phyloP scores from a whole-genome alignment of 768 basidiomycete genomes.

The Leccinum incarnatum region DNA sequence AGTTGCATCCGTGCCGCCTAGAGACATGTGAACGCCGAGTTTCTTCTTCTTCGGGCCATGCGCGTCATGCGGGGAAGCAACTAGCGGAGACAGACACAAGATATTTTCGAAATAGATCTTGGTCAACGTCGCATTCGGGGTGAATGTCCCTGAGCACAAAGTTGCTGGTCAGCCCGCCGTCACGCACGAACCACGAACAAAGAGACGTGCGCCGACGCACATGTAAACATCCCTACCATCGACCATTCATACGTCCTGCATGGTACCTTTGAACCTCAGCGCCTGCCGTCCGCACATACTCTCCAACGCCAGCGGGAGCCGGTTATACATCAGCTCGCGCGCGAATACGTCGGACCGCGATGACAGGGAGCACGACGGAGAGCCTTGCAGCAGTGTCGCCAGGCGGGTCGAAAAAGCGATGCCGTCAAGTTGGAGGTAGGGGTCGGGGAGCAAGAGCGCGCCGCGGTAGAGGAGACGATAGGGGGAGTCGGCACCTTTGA shows the following conservation, averaged over 20 bases:
- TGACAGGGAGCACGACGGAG: neutral
- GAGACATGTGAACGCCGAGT: conserved; percentile 60
- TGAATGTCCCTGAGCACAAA: conserved; percentile 58
- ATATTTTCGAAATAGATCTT: conserved; percentile 69
- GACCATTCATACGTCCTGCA: conserved; percentile 58
- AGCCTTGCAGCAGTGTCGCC: neutral
- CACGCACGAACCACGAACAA: neutral
- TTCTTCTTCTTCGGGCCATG: conserved; percentile 37
- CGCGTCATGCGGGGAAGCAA: conserved; percentile 20
- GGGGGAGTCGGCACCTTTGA: neutral
- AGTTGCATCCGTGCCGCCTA: conserved; percentile 37
- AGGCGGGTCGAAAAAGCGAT: conserved; percentile 61
- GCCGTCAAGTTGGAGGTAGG: conserved; percentile 68
- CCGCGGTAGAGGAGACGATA: conserved; percentile 72
- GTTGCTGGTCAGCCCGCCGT: neutral
- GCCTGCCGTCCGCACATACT: conserved; percentile 75
- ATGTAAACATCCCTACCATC: conserved; percentile 45
- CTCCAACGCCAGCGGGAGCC: conserved; percentile 69
- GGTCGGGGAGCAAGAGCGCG: conserved; percentile 69
- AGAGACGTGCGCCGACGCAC: conserved; percentile 27
- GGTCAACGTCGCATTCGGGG: conserved; percentile 57
- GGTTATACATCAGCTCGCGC: conserved; percentile 55
- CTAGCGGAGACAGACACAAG: conserved; percentile 51
- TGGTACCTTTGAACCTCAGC: conserved; percentile 51
- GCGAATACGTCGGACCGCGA: conserved; percentile 25